Conservation (phyloP, 1,284 basidiomycete genomes). For the Phaffia rhodozyma region DNA sequence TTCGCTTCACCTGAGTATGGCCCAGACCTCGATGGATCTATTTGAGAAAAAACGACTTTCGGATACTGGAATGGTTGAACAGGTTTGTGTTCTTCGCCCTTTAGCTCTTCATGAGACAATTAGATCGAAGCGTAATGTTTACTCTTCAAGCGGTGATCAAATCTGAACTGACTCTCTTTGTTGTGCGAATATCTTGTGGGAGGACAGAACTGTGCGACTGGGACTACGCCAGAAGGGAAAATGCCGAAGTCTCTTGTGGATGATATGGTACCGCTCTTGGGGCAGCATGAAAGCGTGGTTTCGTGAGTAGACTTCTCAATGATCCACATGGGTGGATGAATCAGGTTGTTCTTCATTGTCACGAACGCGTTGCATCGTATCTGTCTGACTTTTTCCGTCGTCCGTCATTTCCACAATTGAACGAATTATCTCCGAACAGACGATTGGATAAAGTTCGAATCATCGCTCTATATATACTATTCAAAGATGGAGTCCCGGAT, state of each 20-base stretch:
- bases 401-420: background rate
- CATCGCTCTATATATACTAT: slow-evolving; percentile 89
- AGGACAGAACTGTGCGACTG: slow-evolving; percentile 77
- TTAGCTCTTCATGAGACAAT: background rate
- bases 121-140: background rate
- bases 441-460: slow-evolving; percentile 89
- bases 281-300: slow-evolving; percentile 55
- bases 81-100: slow-evolving; percentile 43
- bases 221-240: slow-evolving; percentile 76
- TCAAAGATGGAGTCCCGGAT: slow-evolving; percentile 92
- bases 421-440: slow-evolving; percentile 35
- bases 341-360: background rate
- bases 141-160: background rate
- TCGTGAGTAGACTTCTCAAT: slow-evolving; percentile 42
- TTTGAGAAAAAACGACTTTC: slow-evolving; percentile 83
- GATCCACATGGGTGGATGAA: background rate
- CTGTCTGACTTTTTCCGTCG: background rate
- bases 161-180: background rate
- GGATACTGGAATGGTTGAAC: slow-evolving; percentile 81
- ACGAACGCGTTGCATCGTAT: background rate
- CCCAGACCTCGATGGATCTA: slow-evolving; percentile 88
- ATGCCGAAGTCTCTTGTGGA: slow-evolving; percentile 85
- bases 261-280: slow-evolving; percentile 95
- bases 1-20: slow-evolving; percentile 92
- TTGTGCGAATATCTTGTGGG: background rate